Percentiles rank a stretch among this genome's conserved stretches.
These are phyloP conservation scores for Sclerotinia sclerotiorum DNA, from an alignment of 2,329 filamentous ascomycete genomes.

Conservation along the genomic window DNA sequence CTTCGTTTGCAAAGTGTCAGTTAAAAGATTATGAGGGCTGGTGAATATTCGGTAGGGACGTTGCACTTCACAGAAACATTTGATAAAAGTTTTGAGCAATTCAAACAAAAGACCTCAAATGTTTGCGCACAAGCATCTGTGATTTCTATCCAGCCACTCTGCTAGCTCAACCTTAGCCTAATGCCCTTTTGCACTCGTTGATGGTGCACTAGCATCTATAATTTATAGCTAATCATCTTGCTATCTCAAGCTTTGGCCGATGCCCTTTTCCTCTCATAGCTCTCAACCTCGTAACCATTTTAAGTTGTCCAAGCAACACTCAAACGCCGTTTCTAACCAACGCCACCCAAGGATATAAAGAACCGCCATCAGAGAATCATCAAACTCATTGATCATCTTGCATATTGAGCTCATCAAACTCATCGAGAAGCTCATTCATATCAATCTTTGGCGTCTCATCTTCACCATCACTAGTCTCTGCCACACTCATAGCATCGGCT, in stretches of 20 bases:
- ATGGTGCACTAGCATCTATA: conserved; percentile 5
- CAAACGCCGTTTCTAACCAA: conserved; percentile 18
- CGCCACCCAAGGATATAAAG: conserved; percentile 23
- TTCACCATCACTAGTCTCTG: conserved; percentile 59
- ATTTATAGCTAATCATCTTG: not conserved
- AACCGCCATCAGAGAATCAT: conserved; percentile 13
- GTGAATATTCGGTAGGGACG: not conserved
- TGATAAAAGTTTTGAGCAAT: not conserved
- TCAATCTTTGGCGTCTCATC: conserved; percentile 69
- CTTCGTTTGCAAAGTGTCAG: not conserved
- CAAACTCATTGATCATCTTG: conserved; percentile 31
- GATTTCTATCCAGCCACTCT: not conserved
- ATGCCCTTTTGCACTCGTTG: not conserved
- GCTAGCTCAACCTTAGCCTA: not conserved
- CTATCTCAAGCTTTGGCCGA: conserved; percentile 4
- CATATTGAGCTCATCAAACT: conserved; percentile 86
- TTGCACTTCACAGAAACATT: not conserved
- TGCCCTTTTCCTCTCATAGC: not conserved
- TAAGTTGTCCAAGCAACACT: conserved; percentile 16
- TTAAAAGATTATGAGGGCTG: too few species aligned
- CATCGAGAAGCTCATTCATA: conserved; percentile 83
- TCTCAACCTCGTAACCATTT: conserved; percentile 9
- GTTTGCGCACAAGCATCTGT: not conserved
- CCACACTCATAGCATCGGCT: conserved; percentile 66
- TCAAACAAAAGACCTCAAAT: not conserved